Evolutionary conservation across 306 rosid species (phyloP), one percentile per base, ranked within the genome.

Genomic region (Cyclanthera cordifolia): DNA sequence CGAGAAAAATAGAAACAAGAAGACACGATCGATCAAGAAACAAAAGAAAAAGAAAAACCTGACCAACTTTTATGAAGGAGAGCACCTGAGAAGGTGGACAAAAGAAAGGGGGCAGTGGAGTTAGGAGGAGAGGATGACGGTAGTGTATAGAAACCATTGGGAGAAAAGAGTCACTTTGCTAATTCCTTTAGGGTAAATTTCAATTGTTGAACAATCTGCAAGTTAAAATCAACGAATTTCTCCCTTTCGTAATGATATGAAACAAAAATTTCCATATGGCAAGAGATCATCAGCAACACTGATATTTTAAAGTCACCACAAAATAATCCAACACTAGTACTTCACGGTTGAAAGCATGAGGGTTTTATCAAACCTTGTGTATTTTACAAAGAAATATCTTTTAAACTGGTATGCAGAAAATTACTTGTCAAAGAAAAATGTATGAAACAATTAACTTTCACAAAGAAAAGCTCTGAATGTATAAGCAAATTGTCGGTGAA

Each of bases 131-230:
- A n/a, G n/a, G n/a, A n/a, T n/a, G n/a, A n/a, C n/a, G n/a, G n/a
- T n/a, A n/a, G n/a, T n/a, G n/a, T n/a, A n/a, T n/a, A n/a, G n/a
- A n/a, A n/a, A n/a, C n/a, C n/a, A n/a, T n/a, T n/a, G n/a, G n/a
- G n/a, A n/a, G n/a, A n/a, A n/a, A n/a, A n/a, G n/a, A n/a, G n/a
- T n/a, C n/a, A n/a, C n/a, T n/a, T n/a, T n/a, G n/a, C n/a, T n/a
- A n/a, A n/a, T n/a, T n/a, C n/a, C n/a, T n/a, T n/a, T n/a, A n/a
- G n/a, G n/a, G n/a, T n/a, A n/a, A n/a, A n/a, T n/a, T n/a, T n/a
- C n/a, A n/a, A n/a, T n/a, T n/a, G n/a, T n/a, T 94, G 99, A 54
- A 94, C 56, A 76, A 94, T 97, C 97, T 90, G 92, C 72, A 73
- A 71, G 81, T 77, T 55, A 41, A 60, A 41, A 28, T 32, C 12